Evolutionary conservation across 2,329 filamentous ascomycete species (phyloP), one percentile per base, ranked within the genome.

Genomic region (Aspergillus transmontanensis): DNA sequence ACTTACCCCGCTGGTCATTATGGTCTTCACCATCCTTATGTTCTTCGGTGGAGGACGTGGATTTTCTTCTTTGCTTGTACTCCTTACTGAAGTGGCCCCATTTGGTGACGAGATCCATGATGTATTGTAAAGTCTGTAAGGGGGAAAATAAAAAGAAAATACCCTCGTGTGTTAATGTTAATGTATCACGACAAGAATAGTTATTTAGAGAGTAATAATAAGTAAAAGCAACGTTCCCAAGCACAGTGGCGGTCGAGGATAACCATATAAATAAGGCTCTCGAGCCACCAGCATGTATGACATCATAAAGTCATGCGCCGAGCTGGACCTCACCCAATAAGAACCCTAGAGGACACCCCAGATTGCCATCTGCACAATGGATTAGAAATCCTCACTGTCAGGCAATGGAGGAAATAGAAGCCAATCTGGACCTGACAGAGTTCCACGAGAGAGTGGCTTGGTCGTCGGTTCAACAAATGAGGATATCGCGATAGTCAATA

Each of bases 51-150:
- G 26, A 28, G 26, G 26, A 28, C 26, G 26, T 28, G 26, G 26
- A 28, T 28, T 28, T 28, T 6, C 26, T 28, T 6, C 26, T 28
- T 28, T 28, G 26, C 26, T 28, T 28, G 26, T 28, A 28, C 6
- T 28, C 26, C 16, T 41, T 41, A n/a, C 16, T 67, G 23, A 67
- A 60, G 30, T 67, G 63, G 26, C 65, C 65, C 34, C 45, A 51
- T 43, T 67, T 67, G 48, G 65, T 60, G 28, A 65, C 51, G 53
- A 67, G 50, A 51, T 67, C 65, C 65, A 67, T 67, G 45, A 48
- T 28, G 12, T 48, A 26, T 28, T 23, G 23, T 26, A 16, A 26
- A 48, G 45, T 36, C 26, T 28, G 26, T 6, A 28, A 28, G 26
- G 26, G 16, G 14, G 14, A n/a, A 21, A 4, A 9, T 19, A 7